Conservation (phyloP, 1,139 yeast species). For the Lodderomyces margitis region DNA sequence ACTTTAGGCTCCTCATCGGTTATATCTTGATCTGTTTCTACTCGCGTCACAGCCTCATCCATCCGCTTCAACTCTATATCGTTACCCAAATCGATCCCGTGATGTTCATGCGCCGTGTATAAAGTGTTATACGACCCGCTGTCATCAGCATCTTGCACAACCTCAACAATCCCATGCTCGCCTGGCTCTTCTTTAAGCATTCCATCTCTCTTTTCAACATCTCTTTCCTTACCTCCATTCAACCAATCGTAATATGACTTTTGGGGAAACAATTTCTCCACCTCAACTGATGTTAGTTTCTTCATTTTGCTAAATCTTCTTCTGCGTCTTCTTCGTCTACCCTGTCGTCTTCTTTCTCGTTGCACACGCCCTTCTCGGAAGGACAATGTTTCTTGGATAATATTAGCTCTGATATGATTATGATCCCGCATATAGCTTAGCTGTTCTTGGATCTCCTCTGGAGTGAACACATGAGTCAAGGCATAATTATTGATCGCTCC, state of each 20-base stretch:
- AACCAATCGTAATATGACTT: conserved; percentile 63
- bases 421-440: conserved; percentile 34
- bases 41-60: conserved; percentile 1
- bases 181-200: conserved; percentile 34
- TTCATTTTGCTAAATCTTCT: conserved; percentile 47
- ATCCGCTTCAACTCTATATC: conserved; percentile 14
- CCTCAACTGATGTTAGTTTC: conserved; percentile 57
- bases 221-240: conserved; percentile 52
- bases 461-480: conserved; percentile 12
- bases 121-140: conserved; percentile 10
- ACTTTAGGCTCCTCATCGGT: conserved; percentile 1
- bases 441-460: conserved; percentile 34
- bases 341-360: conserved; percentile 21
- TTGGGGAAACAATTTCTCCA: conserved; percentile 64
- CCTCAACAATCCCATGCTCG: background rate
- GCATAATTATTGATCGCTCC: conserved; percentile 9
- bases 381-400: conserved; percentile 27
- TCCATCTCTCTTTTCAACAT: conserved; percentile 33
- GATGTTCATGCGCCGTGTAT: conserved; percentile 6
- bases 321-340: conserved; percentile 33
- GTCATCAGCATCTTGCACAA: conserved; percentile 2
- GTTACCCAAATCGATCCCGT: conserved; percentile 1
- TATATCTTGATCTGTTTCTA: background rate
- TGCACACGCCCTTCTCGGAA: conserved; percentile 17
- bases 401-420: conserved; percentile 30